Percentiles rank a stretch among this genome's conserved stretches.
Evolutionary conservation across 768 basidiomycete species (phyloP).

Genomic region (Mycena filopes): DNA sequence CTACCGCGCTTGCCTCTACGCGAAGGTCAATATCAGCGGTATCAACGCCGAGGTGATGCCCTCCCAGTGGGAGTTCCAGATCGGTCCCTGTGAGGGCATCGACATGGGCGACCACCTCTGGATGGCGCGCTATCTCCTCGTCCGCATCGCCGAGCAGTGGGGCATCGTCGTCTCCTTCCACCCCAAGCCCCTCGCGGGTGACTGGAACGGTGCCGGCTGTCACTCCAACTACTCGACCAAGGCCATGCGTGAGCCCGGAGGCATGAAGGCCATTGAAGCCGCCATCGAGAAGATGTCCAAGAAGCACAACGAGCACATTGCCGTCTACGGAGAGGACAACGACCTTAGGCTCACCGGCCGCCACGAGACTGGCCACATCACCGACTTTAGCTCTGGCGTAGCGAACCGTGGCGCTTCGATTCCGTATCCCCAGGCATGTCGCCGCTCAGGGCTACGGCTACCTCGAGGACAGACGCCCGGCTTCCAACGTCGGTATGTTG

Average conservation of each 20-base stretch:
- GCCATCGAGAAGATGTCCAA: conserved; percentile 94
- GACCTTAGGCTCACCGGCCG: conserved; percentile 95
- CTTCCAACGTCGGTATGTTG: conserved; percentile 93
- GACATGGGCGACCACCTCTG: conserved; percentile 99
- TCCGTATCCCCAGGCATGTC: conserved; percentile 94
- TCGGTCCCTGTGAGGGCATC: conserved; percentile 98
- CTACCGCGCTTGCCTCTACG: conserved; percentile 95
- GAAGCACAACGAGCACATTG: conserved; percentile 95
- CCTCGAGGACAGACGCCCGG: conserved; percentile 95
- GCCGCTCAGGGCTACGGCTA: conserved; percentile 94
- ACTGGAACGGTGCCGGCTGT: conserved; percentile 99
- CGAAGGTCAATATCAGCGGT: conserved; percentile 97
- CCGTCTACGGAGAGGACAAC: conserved; percentile 98
- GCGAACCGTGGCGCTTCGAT: conserved; percentile 98
- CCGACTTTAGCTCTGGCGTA: conserved; percentile 91
- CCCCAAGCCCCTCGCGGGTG: conserved; percentile 96
- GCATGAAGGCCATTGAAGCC: conserved; percentile 90
- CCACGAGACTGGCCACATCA: conserved; percentile 97
- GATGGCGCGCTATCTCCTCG: conserved; percentile 97
- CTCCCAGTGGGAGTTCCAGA: conserved; percentile 99
- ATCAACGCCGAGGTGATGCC: conserved; percentile 99
- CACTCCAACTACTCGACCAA: conserved; percentile 98
- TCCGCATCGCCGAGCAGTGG: conserved; percentile 98
- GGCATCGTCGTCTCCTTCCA: conserved; percentile 98
- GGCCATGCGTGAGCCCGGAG: conserved; percentile 93